These are phyloP conservation scores for Spinacia oleracea DNA, from an alignment of 179 eudicot genomes.

Conservation along the genomic window DNA sequence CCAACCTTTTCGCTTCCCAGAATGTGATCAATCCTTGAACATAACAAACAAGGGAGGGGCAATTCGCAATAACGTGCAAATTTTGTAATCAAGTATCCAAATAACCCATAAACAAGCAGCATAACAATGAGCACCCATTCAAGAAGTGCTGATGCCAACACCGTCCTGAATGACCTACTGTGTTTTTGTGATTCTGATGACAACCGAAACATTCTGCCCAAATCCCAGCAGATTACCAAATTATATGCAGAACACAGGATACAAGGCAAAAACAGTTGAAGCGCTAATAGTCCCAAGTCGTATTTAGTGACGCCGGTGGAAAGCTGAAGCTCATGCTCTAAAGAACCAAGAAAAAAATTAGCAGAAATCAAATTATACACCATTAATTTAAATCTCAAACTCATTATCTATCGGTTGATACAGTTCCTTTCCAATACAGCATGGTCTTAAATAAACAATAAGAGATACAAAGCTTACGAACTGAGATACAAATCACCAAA, in stretches of 20 bases:
- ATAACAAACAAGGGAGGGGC: constrained; percentile 81
- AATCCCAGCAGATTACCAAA: constrained; percentile 32
- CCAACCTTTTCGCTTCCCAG: constrained; percentile 56
- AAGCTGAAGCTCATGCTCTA: constrained; percentile 20
- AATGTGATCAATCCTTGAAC: constrained; percentile 85
- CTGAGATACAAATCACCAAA: background rate
- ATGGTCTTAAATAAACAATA: background rate
- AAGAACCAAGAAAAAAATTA: constrained; percentile 10
- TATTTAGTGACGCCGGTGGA: constrained; percentile 8
- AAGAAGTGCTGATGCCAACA: constrained; percentile 61
- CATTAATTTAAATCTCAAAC: background rate
- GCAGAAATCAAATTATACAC: constrained; percentile 5
- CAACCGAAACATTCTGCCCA: constrained; percentile 45
- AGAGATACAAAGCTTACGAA: background rate
- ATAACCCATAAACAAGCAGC: constrained; percentile 64
- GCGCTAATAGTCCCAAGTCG: constrained; percentile 21
- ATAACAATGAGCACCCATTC: constrained; percentile 80
- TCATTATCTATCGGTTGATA: background rate
- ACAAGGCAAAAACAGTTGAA: constrained; percentile 20
- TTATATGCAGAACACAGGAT: constrained; percentile 28
- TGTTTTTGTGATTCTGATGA: constrained; percentile 33
- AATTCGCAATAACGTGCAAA: constrained; percentile 71
- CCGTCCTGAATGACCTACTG: constrained; percentile 34
- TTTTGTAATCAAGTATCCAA: constrained; percentile 66
- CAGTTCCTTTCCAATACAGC: background rate